Percentiles rank a stretch among this genome's conserved stretches.
Evolutionary conservation across 805 yeast species (phyloP).

Genomic region (Metschnikowia dekortorum): DNA sequence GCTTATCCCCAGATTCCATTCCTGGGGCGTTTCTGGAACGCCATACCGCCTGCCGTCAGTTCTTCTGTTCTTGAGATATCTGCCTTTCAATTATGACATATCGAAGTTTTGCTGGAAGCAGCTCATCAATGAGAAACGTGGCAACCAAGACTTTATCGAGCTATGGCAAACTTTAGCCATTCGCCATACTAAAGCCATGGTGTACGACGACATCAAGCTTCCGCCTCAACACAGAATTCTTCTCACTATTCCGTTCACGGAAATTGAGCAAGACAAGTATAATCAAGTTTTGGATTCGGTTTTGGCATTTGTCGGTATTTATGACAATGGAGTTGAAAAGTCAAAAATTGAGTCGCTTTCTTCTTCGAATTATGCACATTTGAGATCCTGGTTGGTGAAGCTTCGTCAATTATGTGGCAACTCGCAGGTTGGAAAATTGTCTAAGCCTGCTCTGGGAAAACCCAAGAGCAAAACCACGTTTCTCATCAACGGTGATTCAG

Average conservation of each 20-base stretch:
- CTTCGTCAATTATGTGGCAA: conserved; percentile 82
- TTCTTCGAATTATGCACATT: conserved; percentile 33
- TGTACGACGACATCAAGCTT: conserved; percentile 65
- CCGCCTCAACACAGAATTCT: conserved; percentile 76
- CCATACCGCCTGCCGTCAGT: conserved; percentile 75
- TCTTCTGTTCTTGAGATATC: conserved; percentile 57
- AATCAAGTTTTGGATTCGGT: conserved; percentile 60
- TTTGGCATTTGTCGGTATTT: conserved; percentile 50
- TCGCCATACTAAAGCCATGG: conserved; percentile 84
- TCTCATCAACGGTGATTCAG: conserved; percentile 18
- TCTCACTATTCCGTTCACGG: conserved; percentile 69
- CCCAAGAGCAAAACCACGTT: conserved; percentile 10
- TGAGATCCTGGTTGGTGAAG: conserved; percentile 65
- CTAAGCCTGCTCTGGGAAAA: conserved; percentile 3
- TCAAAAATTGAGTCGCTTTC: conserved; percentile 48
- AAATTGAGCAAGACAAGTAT: conserved; percentile 83
- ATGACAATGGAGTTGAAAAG: conserved; percentile 48
- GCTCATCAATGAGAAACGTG: conserved; percentile 12
- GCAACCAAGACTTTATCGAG: conserved; percentile 28
- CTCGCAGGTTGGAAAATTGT: conserved; percentile 48
- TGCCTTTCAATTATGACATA: conserved; percentile 56
- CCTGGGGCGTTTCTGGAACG: conserved; percentile 98
- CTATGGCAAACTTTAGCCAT: conserved; percentile 56
- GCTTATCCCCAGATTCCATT: conserved; percentile 75
- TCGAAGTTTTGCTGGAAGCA: conserved; percentile 39